Percentiles rank a stretch among this genome's conserved stretches.
Conservation (phyloP, 2,329 filamentous ascomycete genomes). For the Emericellopsis cladophorae region DNA sequence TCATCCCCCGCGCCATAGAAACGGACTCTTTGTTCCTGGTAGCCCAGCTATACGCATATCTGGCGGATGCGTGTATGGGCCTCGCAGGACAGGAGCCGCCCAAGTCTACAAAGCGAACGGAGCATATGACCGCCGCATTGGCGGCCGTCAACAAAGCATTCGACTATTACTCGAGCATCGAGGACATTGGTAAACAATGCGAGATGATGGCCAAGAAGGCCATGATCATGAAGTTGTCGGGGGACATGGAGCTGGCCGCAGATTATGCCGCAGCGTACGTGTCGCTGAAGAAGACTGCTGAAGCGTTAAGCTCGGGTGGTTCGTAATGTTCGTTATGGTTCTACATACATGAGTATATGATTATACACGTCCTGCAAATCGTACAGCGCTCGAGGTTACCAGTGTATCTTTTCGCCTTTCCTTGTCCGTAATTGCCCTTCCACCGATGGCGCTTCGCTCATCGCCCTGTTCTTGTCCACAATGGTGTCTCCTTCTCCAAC, state of each 20-base stretch:
- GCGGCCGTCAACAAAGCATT: constrained; percentile 51
- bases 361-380: neutral
- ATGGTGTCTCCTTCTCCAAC: constrained; percentile 10
- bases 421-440: constrained; percentile 20
- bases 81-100: constrained; percentile 44
- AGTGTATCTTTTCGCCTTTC: constrained; percentile 23
- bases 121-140: constrained; percentile 45
- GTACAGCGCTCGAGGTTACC: constrained; percentile 10
- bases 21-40: constrained; percentile 48
- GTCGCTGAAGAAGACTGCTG: constrained; percentile 33
- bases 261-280: constrained; percentile 55
- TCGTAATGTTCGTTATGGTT: neutral
- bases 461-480: constrained; percentile 3
- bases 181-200: constrained; percentile 55
- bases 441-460: neutral
- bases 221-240: constrained; percentile 57
- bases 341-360: neutral
- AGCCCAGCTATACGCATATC: constrained; percentile 53
- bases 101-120: constrained; percentile 32
- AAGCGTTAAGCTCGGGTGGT: constrained; percentile 12
- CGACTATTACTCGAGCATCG: constrained; percentile 50
- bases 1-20: constrained; percentile 68
- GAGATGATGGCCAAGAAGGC: constrained; percentile 77
- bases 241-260: constrained; percentile 50
- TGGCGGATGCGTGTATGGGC: constrained; percentile 72